Base-by-base conservation (phyloP, 192 early-diverging fungal genomes). In the Umbelopsis isabellina region DNA sequence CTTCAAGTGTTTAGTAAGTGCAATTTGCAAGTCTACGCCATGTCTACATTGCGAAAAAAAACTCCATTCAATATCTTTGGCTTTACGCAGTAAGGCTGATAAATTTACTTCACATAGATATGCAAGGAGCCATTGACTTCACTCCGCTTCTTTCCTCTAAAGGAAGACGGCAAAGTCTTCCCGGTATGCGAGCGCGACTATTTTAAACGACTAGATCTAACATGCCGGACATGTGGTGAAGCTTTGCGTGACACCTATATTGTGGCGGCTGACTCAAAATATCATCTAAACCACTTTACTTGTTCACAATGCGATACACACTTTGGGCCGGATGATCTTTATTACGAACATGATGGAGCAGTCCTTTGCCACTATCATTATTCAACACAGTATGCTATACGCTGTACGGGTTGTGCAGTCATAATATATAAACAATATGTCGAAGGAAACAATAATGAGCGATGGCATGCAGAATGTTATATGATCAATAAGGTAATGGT, bases 401-500 rank as follows among this genome's bases (percentile, higher is more conserved):
- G 88, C 53, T 96, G 94, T 74, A 88, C 87, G 9, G 93, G 91
- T n/a, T 96, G 94, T 74, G 79, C 87, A 53, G 89, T 88, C 33
- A 86, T 90, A 23, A 91, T 96, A 37, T 82, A 95, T 72, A 85
- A 91, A 80, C 90, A 90, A 68, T 95, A 90, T 79, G 80, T 96
- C 71, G 90, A 95, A 76, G 86, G 88, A 73, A 85, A 66, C 65
- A 72, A 82, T 35, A 81, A 80, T 49, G 88, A 91, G 71, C 89
- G 91, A 67, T 96, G 94, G 94, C 94, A 96, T 75, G 91, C 93
- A 5, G 90, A 92, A 72, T 96, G 94, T 75, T 96, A 94, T 82
- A 95, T 95, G 93, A 93, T 96, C 58, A 90, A 90, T 78, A 93
- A 93, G 82, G 86, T 88, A 45, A 44, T 20, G n/a, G n/a, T n/a